Base-by-base conservation (phyloP, 176 grass and related monocot genomes). In the Ensete glaucum region DNA sequence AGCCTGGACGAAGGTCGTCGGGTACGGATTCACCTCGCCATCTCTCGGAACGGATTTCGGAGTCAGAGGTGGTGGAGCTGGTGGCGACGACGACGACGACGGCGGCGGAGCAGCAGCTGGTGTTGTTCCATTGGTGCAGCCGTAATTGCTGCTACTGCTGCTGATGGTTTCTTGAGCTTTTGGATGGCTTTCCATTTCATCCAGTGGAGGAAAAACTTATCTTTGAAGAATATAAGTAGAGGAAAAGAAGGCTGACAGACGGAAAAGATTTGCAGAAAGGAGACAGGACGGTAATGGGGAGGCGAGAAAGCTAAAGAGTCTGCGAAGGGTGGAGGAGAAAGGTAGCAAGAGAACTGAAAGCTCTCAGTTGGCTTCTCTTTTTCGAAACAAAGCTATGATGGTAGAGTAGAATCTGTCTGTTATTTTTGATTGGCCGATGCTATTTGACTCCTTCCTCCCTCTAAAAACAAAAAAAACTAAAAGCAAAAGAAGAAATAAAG, bases 1-100 rank as follows among this genome's bases (percentile, higher is more conserved):
- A 8, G 51, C 70, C 70, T 54, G 50, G 50, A 73, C 70, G 70
- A 73, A 73, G 70, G 70, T 73, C 50, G 70, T 54, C 19, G 16
- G 70, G 51, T 22, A 54, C 8, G 57, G 17, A 60, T 20, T 60
- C 49, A 50, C n/a, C 50, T 73, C 70, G 51, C 50, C n/a, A n/a
- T 9, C 9, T 53, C 53, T 73, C 5, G 21, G 19, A 23, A 73
- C 50, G 15, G 51, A 23, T 24, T 73, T 54, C 1, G 51, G 70
- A 20, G 70, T 52, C 1, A 54, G 50, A 22, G 65, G 65, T 34
- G 25, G 65, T 15, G 65, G 26, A 68, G 65, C 65, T 68, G 22
- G 65, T 15, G 50, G 70, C 49, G 69, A n/a, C 19, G 69, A 20
- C 19, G 50, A 11, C 2, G 22, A 23, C 22, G 50, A 11, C 2